Evolutionary conservation across 2,329 filamentous ascomycete species (phyloP).

Genomic region (Aureobasidium lini): DNA sequence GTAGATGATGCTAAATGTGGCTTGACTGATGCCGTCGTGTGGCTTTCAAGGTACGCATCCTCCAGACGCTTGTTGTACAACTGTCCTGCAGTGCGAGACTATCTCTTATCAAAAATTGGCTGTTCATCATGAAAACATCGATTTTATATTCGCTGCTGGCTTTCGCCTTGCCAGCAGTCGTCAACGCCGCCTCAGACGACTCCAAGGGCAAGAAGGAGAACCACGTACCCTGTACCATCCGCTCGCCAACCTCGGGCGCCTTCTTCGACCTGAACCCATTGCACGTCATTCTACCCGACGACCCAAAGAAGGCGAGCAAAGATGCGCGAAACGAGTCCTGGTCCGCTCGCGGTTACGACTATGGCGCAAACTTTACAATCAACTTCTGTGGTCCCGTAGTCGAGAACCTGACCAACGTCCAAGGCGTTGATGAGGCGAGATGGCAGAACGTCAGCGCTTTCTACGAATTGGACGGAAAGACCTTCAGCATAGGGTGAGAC

Average conservation of each 20-base stretch:
- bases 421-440: conserved; percentile 53
- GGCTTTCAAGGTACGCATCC: conserved; percentile 2
- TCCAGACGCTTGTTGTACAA: neutral
- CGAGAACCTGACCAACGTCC: conserved; percentile 40
- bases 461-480: conserved; percentile 58
- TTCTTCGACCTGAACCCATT: conserved; percentile 58
- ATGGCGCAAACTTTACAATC: conserved; percentile 72
- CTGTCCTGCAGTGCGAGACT: neutral
- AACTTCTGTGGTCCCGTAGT: conserved; percentile 77
- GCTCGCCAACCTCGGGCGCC: conserved; percentile 51
- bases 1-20: neutral
- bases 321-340: conserved; percentile 52
- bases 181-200: conserved; percentile 30
- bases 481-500: conserved; percentile 67
- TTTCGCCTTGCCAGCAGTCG: conserved; percentile 30
- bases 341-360: conserved; percentile 66
- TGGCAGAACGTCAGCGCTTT: conserved; percentile 75
- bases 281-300: conserved; percentile 41
- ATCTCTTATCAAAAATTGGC: neutral
- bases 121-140: neutral
- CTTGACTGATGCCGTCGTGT: neutral
- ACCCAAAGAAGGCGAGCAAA: conserved; percentile 36
- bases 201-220: conserved; percentile 26
- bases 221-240: conserved; percentile 53
- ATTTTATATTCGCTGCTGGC: conserved; percentile 29